Evolutionary conservation across 179 eudicot species (phyloP).

Genomic region (Dionaea muscipula): DNA sequence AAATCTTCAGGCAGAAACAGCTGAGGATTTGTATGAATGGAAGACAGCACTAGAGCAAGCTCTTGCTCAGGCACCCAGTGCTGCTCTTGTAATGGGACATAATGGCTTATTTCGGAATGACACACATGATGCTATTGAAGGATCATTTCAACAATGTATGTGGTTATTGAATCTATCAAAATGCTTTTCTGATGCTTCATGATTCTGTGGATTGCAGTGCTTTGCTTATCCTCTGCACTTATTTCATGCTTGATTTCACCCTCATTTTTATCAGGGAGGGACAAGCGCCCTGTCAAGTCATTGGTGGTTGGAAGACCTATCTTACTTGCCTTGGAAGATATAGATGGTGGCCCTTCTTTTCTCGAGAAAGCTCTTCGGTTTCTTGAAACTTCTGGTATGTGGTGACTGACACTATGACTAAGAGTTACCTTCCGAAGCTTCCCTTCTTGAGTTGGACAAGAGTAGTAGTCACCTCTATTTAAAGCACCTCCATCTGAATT

Average conservation of each 20-base stretch:
- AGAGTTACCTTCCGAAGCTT: too few relatives aligned
- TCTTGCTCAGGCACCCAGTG: constrained; percentile 98
- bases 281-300: constrained; percentile 84
- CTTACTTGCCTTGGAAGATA: constrained; percentile 89
- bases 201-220: neutral
- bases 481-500: too few relatives aligned
- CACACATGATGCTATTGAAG: constrained; percentile 59
- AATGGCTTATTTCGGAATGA: constrained; percentile 93
- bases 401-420: neutral
- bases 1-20: constrained; percentile 72
- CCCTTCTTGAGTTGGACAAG: too few relatives aligned
- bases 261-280: constrained; percentile 56
- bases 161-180: constrained; percentile 10
- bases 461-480: too few relatives aligned
- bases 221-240: neutral
- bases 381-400: constrained; percentile 81
- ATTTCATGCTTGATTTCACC: neutral
- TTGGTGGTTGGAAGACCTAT: constrained; percentile 96
- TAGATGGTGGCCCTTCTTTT: constrained; percentile 96
- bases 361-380: constrained; percentile 92
- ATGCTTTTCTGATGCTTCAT: neutral
- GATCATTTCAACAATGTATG: constrained; percentile 84
- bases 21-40: constrained; percentile 93
- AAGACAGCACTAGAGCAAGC: constrained; percentile 92
- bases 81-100: constrained; percentile 98